These are phyloP conservation scores for Helicocarpus griseus DNA, from an alignment of 2,329 filamentous ascomycete species.

Conservation along the genomic window DNA sequence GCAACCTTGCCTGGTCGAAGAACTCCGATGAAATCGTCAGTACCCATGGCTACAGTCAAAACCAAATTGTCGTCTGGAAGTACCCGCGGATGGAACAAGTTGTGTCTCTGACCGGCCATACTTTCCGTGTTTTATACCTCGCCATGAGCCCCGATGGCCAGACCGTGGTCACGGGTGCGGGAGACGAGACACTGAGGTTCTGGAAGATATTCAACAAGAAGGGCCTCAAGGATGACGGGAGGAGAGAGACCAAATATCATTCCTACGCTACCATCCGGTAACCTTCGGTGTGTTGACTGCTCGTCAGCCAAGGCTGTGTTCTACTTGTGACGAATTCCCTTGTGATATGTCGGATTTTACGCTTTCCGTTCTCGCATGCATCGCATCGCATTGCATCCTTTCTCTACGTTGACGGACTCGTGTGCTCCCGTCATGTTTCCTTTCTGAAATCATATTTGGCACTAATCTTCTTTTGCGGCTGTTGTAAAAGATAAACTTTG, in stretches of 20 bases:
- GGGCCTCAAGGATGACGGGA: slow-evolving; percentile 58
- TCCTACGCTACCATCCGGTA: slow-evolving; percentile 76
- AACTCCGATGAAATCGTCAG: slow-evolving; percentile 97
- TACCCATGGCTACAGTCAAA: slow-evolving; percentile 94
- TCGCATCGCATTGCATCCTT: not conserved
- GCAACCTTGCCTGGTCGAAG: slow-evolving; percentile 93
- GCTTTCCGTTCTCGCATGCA: too few species aligned
- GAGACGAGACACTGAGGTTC: slow-evolving; percentile 90
- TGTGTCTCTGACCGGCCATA: slow-evolving; percentile 88
- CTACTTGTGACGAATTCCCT: not conserved
- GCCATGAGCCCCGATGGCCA: slow-evolving; percentile 96
- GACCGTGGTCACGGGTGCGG: slow-evolving; percentile 88
- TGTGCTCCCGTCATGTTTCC: not conserved
- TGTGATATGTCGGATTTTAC: not conserved
- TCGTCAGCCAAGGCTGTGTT: too few species aligned
- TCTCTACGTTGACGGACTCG: too few species aligned
- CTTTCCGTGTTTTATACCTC: slow-evolving; percentile 89
- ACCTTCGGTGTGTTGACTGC: not conserved
- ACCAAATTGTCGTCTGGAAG: slow-evolving; percentile 99
- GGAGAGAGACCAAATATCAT: slow-evolving; percentile 55
- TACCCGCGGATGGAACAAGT: slow-evolving; percentile 98
- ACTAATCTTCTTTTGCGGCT: not conserved
- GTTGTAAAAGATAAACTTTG: too few species aligned
- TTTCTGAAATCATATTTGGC: not conserved
- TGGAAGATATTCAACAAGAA: slow-evolving; percentile 93